Base-by-base conservation (phyloP, 2,329 filamentous ascomycete genomes). In the Talaromyces verruculosus region DNA sequence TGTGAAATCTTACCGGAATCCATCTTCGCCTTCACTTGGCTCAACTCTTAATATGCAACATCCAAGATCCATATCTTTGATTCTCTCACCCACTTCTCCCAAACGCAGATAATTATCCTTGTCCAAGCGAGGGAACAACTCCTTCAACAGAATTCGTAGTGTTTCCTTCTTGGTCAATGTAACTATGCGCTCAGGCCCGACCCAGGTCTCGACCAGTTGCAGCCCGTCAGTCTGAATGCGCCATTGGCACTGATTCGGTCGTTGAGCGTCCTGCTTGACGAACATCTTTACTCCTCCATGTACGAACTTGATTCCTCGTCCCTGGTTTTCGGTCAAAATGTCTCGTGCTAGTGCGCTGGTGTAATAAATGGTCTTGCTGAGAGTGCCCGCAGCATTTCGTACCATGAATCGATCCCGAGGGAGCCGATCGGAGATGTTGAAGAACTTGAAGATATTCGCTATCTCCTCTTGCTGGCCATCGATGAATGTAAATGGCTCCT, bases 271-370 rank as follows among this genome's bases (percentile, higher is more conserved):
- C 78, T 98, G 94, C 83, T 96, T 97, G 84, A 98, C 95, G 77
- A 96, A 99, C 92, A 98, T 98, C 81, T 96, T 96, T 39, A 99
- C 93, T 69, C 95, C 95, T 61, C 91, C 94, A 79, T 99, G 95
- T 60, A 99, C 91, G 75, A 99, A 97, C 77, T 95, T 96, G 79
- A 98, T 89, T 55, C 93, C 93, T 33, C 91, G 89, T 51, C 92
- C 91, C 78, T 97, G 93, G 76, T 99, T 99, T 74, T 90, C 86
- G 3, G 85, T 87, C 3, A 99, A 85, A 63, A 99, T 95, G 69
- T 94, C 90, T 37, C 93, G 90, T 25, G 92, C 90, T 13, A 98
- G 85, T 4, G 87, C 86, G 41, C 90, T 93, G 11, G 93, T 96
- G 83, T 98, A 99, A 84, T 99, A 99, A 72, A 99, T 94, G 33